A percentile compares a stretch with the other conserved stretches of the same genome.
Evolutionary conservation across 306 rosid species (phyloP).

Genomic region (Lablab purpureus): DNA sequence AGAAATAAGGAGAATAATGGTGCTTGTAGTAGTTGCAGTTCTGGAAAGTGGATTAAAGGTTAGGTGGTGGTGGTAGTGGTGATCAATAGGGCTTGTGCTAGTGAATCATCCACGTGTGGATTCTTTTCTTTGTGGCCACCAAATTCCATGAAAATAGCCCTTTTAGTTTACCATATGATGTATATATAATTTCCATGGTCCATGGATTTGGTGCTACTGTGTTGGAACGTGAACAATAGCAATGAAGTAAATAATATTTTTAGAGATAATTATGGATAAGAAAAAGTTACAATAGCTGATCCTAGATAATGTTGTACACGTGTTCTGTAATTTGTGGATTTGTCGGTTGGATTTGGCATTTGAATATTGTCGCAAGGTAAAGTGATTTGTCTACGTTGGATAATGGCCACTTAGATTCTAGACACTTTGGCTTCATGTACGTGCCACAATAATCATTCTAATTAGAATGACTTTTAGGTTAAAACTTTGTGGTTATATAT

Average conservation of each 20-base stretch:
- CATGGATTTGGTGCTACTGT: neutral
- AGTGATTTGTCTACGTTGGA: neutral
- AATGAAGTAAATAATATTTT: neutral
- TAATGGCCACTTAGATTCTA: neutral
- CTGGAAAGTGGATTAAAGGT: neutral
- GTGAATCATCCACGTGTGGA: conserved; percentile 36
- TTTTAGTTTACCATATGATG: conserved; percentile 16
- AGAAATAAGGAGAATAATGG: neutral
- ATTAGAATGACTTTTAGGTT: too few species aligned
- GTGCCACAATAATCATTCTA: too few species aligned
- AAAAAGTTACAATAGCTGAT: neutral
- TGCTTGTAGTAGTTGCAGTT: conserved; percentile 7
- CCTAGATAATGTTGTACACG: conserved; percentile 40
- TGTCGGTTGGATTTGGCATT: neutral
- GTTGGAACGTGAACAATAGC: neutral
- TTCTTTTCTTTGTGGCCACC: conserved; percentile 34
- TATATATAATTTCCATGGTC: neutral
- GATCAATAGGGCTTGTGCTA: conserved; percentile 27
- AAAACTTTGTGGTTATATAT: too few species aligned
- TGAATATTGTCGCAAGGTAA: conserved; percentile 1
- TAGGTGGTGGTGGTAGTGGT: conserved; percentile 17
- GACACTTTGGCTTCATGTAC: neutral
- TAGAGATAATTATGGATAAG: neutral
- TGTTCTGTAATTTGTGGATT: conserved; percentile 7
- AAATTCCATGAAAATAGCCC: neutral